Percentiles rank a stretch among this genome's conserved stretches.
Evolutionary conservation across 345 rosid species (phyloP).

Genomic region (Pseudoturritis turrita): DNA sequence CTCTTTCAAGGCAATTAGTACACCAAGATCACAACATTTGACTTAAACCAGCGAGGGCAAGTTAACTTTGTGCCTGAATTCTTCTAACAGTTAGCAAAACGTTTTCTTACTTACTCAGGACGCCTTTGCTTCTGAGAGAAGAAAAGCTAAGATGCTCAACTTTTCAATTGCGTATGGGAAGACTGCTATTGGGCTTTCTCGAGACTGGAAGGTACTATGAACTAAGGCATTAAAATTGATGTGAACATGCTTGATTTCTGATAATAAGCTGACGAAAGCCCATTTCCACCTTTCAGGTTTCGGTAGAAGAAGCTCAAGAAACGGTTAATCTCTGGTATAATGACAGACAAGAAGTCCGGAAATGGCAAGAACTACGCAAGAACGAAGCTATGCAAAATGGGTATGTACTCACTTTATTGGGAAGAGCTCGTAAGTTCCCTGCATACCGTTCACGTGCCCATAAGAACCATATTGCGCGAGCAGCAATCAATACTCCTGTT

Average conservation of each 20-base stretch:
- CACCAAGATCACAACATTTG: not conserved
- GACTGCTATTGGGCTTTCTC: conserved; percentile 82
- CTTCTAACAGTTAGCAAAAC: not conserved
- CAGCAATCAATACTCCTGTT: conserved; percentile 95
- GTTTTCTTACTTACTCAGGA: conserved; percentile 41
- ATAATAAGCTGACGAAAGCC: conserved; percentile 1
- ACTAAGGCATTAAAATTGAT: not conserved
- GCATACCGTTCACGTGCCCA: conserved; percentile 39
- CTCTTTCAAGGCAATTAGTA: not conserved
- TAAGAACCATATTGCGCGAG: conserved; percentile 66
- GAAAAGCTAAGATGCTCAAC: conserved; percentile 96
- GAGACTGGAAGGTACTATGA: conserved; percentile 84
- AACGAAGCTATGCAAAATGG: conserved; percentile 51
- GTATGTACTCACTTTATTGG: conserved; percentile 69
- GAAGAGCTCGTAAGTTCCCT: conserved; percentile 83
- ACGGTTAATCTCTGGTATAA: conserved; percentile 86
- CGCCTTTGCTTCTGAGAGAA: conserved; percentile 73
- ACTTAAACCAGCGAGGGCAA: too few relatives aligned
- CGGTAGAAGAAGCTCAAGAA: conserved; percentile 68
- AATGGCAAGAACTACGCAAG: conserved; percentile 78
- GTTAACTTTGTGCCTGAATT: conserved; percentile 3
- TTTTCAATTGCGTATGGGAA: conserved; percentile 97
- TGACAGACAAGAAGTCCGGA: conserved; percentile 78
- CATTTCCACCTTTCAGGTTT: conserved; percentile 47
- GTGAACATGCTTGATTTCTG: conserved; percentile 6